Conservation (phyloP, 495 filamentous ascomycete species). For the Xylaria bambusicola region DNA sequence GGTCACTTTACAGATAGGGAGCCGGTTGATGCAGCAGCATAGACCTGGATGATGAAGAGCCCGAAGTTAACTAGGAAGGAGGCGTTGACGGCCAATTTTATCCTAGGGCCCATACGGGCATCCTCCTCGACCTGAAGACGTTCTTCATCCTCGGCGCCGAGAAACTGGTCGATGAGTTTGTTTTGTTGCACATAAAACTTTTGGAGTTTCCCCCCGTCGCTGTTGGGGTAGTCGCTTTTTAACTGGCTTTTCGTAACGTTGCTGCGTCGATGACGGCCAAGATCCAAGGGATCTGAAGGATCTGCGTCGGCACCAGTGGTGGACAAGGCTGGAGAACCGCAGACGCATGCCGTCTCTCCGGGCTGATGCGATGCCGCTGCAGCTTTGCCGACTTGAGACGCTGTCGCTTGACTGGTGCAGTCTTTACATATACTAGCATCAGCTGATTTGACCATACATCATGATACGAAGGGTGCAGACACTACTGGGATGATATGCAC, state of each 20-base stretch:
- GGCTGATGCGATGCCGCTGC: slow-evolving; percentile 13
- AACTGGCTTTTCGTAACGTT: slow-evolving; percentile 45
- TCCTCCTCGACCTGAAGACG: slow-evolving; percentile 49
- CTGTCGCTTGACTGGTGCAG: not conserved
- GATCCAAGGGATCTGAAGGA: slow-evolving; percentile 40
- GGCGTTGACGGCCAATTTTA: slow-evolving; percentile 58
- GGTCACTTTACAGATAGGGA: slow-evolving; percentile 46
- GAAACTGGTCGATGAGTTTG: slow-evolving; percentile 56
- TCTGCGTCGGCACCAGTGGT: slow-evolving; percentile 22
- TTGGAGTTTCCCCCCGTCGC: slow-evolving; percentile 46
- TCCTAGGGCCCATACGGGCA: slow-evolving; percentile 51
- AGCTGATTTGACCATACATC: slow-evolving; percentile 11
- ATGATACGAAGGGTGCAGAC: slow-evolving; percentile 13
- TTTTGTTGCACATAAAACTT: slow-evolving; percentile 59
- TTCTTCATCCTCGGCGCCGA: slow-evolving; percentile 56
- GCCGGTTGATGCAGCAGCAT: slow-evolving; percentile 58
- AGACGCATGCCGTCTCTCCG: not conserved
- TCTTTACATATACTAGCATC: slow-evolving; percentile 6
- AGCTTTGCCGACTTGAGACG: slow-evolving; percentile 8
- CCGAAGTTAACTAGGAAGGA: slow-evolving; percentile 56
- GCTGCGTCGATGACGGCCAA: slow-evolving; percentile 43
- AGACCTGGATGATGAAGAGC: slow-evolving; percentile 60
- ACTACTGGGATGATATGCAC: slow-evolving; percentile 1
- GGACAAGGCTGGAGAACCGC: not conserved
- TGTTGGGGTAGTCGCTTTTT: slow-evolving; percentile 46